Evolutionary conservation across 108 stramenopile species (phyloP).

Genomic region (Skeletonema marinoi): DNA sequence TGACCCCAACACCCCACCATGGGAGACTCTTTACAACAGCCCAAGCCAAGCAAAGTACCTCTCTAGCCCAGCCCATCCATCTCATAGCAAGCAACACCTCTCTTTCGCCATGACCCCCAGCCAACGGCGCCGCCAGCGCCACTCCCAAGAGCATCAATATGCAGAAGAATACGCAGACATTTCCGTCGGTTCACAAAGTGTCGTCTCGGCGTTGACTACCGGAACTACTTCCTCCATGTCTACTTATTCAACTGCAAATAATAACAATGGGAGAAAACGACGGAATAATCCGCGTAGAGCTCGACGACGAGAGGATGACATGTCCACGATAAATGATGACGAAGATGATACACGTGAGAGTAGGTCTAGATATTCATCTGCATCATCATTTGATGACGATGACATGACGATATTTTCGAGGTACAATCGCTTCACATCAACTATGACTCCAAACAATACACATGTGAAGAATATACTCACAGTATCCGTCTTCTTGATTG

Average conservation of each 20-base stretch:
- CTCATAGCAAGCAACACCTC: too few relatives aligned
- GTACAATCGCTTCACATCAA: neutral
- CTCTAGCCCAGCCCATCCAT: too few relatives aligned
- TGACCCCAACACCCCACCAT: too few relatives aligned
- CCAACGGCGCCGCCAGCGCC: neutral
- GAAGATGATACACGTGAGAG: neutral
- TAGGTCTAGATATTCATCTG: neutral
- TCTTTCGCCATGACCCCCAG: neutral
- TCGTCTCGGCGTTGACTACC: neutral
- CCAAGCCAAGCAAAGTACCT: too few relatives aligned
- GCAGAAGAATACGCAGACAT: neutral
- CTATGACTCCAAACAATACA: neutral
- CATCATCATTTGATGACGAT: neutral
- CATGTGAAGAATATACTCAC: neutral
- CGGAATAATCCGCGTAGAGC: neutral
- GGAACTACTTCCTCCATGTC: neutral
- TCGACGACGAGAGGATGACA: neutral
- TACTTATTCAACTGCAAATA: neutral
- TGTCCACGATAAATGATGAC: neutral
- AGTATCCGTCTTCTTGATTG: neutral
- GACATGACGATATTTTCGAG: neutral
- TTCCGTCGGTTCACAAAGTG: neutral
- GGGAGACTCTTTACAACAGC: too few relatives aligned
- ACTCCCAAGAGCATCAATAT: neutral
- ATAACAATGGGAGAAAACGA: neutral